Conservation (phyloP, 345 rosid genomes). For the Hibiscus syriacus region DNA sequence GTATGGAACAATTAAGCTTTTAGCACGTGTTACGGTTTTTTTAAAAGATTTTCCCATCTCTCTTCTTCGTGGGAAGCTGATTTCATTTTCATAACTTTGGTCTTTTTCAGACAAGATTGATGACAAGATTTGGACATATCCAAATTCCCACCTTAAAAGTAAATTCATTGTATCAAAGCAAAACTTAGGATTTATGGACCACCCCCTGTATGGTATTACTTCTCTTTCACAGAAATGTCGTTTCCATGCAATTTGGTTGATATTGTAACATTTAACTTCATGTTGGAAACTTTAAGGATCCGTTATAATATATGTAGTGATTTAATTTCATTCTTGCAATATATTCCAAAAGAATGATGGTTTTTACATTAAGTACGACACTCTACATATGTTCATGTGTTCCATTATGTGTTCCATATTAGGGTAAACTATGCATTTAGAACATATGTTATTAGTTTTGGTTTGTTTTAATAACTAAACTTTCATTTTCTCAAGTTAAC, state of each 20-base stretch:
- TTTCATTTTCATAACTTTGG: background rate
- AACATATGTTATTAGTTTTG: no score
- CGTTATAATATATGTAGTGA: no score
- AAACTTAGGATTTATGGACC: background rate
- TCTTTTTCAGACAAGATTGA: no score
- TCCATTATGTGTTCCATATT: background rate
- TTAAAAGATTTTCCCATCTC: background rate
- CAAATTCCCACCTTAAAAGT: conserved; percentile 8
- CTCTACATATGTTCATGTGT: background rate
- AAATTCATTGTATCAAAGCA: no score
- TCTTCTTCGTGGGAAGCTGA: background rate
- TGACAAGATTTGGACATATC: conserved; percentile 2
- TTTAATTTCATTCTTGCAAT: no score
- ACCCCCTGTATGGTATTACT: background rate
- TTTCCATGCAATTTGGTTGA: conserved; percentile 2
- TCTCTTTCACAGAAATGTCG: conserved; percentile 5
- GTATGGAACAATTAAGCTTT: background rate
- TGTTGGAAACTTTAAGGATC: no score
- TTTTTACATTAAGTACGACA: no score
- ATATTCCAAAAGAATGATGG: no score
- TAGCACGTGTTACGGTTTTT: conserved; percentile 1
- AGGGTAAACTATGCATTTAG: no score
- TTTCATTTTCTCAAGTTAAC: no score
- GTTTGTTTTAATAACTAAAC: no score
- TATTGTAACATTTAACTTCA: background rate